Evolutionary conservation across 2,329 filamentous ascomycete species (phyloP), one percentile per base, ranked within the genome.

Genomic region (Aureobasidium sp.): DNA sequence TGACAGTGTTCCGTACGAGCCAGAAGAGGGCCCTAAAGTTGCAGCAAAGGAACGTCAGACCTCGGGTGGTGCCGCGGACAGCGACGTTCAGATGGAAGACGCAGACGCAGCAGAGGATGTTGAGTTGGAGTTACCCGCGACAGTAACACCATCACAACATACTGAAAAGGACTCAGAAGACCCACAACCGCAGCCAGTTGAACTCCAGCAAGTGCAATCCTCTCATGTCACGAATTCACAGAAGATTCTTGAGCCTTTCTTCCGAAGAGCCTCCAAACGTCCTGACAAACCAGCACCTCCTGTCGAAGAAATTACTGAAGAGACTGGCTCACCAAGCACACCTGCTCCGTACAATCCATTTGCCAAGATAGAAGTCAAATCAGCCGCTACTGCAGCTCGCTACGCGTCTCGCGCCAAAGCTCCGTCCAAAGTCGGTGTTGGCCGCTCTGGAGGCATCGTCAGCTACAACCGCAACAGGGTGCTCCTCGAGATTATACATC

Each of bases 401-500:
- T 31, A 34, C 22, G 29, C 29, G 5, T 47, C 31, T 37, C 45
- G 45, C 12, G 34, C 57, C 25, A 61, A 61, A 44, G 47, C 27
- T 31, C 31, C 45, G 9, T 25, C 22, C 6, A 63, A 63, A 22
- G 48, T 56, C 9, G 69, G 69, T 17, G 70, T 71, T 12, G 63
- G 48, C 22, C 57, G 62, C 11, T 59, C 59, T 60, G 75, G 74
- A 31, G 81, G 81, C 12, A 78, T 76, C 2, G 70, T 81, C 42
- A 72, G 72, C 25, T 68, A 77, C 49, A 70, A 78, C 42, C 76
- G 81, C 34, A 76, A 74, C 58, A 78, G 77, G 20, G 80, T 85
- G 34, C 73, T 86, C 3, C 70, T 83, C 68, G 77, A 83, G 29
- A 79, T 86, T 42, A 68, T 86, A 14, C 73, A 81, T 48, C 75